Conservation (phyloP, 306 rosid species). For the Sindora glabra region DNA sequence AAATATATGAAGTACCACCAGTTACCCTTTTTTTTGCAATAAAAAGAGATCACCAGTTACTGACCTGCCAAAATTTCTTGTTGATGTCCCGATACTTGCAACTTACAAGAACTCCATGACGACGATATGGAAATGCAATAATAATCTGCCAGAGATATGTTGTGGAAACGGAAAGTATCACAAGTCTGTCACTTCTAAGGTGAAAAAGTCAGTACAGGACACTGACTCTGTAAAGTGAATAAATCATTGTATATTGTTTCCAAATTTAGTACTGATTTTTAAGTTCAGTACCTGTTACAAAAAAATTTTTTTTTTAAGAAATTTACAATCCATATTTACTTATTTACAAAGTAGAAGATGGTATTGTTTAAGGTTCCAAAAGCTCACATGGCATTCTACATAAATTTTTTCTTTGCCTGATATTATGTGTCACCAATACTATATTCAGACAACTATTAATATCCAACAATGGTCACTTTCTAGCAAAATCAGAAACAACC, state of each 20-base stretch:
- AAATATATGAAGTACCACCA: too few species aligned
- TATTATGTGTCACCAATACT: neutral
- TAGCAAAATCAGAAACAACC: neutral
- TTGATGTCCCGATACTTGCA: conserved; percentile 88
- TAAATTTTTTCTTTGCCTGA: neutral
- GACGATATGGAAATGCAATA: conserved; percentile 75
- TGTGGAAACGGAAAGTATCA: conserved; percentile 22
- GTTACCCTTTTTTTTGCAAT: too few species aligned
- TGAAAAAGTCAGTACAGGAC: neutral
- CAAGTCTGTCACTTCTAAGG: neutral
- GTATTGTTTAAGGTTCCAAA: too few species aligned
- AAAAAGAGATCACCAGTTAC: conserved; percentile 5
- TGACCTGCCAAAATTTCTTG: conserved; percentile 94
- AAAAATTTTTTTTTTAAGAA: neutral
- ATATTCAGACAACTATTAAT: conserved; percentile 2
- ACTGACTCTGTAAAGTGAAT: conserved; percentile 3
- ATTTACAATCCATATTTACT: too few species aligned
- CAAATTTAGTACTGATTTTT: neutral
- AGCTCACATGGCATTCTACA: neutral
- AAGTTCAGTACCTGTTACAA: neutral
- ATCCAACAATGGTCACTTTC: neutral
- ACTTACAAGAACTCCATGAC: conserved; percentile 50
- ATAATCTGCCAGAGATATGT: conserved; percentile 38
- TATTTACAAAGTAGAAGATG: too few species aligned
- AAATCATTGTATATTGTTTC: neutral